Evolutionary conservation across 805 yeast species (phyloP), one percentile per base, ranked within the genome.

Genomic region (Lachancea thermotolerans): DNA sequence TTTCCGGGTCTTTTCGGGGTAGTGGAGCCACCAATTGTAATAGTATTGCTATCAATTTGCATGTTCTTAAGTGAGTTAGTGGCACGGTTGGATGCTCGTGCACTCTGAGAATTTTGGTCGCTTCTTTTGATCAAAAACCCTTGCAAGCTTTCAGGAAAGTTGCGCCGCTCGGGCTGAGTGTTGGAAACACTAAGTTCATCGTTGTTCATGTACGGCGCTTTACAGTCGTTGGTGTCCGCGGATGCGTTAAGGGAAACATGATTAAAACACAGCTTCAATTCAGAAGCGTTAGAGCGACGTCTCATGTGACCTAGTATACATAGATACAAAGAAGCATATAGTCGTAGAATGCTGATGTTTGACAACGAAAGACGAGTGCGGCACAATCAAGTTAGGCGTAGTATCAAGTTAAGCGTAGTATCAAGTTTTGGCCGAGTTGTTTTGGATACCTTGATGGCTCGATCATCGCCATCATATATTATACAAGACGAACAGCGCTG

Each of bases 31-130:
- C 50, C 50, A 14, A 48, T 48, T 2, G 40, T 48, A 10, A 48
- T 32, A 5, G 50, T 48, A 31, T 48, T 48, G 29, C 41, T 48
- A 16, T 37, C 42, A 12, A 48, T 48, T 21, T 37, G 37, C 39
- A 48, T 37, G 31, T 39, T 48, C 15, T 35, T 39, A 10, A 11
- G 21, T n/a, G 37, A 10, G 35, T 33, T 15, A 12, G 16, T 35
- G 27, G 10, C n/a, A 14, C 11, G n/a, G 10, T 14, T 36, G 10
- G 16, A 36, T 21, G 6, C 29, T 11, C 30, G 11, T 12, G 29
- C n/a, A 18, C 15, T 11, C 33, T 16, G 15, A 16, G 12, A 4
- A 36, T 36, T 36, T 12, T 8, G 28, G n/a, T 36, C 39, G 14
- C 12, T 16, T 21, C 12, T 36, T 10, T 36, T 14, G 11, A 36